A percentile compares a stretch with the other conserved stretches of the same genome.
Evolutionary conservation across 805 yeast species (phyloP).

Genomic region (Kazachstania martiniae): DNA sequence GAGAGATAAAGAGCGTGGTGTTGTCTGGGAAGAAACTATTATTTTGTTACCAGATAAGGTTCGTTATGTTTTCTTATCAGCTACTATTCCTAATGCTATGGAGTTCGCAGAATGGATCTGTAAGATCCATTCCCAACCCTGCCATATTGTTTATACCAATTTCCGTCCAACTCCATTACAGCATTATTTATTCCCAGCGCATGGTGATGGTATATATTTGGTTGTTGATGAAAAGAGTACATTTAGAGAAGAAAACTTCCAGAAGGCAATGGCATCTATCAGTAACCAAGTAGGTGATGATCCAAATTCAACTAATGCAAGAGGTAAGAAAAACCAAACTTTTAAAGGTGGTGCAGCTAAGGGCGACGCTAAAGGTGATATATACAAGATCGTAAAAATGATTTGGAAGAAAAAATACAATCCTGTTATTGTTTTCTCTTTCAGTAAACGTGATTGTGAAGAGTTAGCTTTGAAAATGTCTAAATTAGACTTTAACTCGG

Average conservation of each 20-base stretch:
- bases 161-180: slow-evolving; percentile 98
- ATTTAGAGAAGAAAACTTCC: slow-evolving; percentile 95
- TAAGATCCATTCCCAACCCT: slow-evolving; percentile 88
- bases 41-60: slow-evolving; percentile 93
- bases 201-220: slow-evolving; percentile 93
- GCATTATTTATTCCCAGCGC: slow-evolving; percentile 96
- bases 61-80: slow-evolving; percentile 84
- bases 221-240: slow-evolving; percentile 96
- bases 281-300: slow-evolving; percentile 78
- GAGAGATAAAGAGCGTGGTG: slow-evolving; percentile 97
- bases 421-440: slow-evolving; percentile 98
- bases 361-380: slow-evolving; percentile 68
- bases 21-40: slow-evolving; percentile 98
- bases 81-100: slow-evolving; percentile 96
- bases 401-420: slow-evolving; percentile 93
- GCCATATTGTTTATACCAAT: slow-evolving; percentile 97
- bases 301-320: slow-evolving; percentile 46
- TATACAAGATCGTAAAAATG: slow-evolving; percentile 94
- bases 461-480: slow-evolving; percentile 90
- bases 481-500: slow-evolving; percentile 85
- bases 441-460: slow-evolving; percentile 95
- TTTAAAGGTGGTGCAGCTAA: slow-evolving; percentile 69
- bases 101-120: slow-evolving; percentile 99
- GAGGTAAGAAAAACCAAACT: slow-evolving; percentile 69
- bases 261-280: slow-evolving; percentile 94